These are phyloP conservation scores for Penicillium bovifimosum DNA, from an alignment of 495 filamentous ascomycete genomes.

Conservation along the genomic window DNA sequence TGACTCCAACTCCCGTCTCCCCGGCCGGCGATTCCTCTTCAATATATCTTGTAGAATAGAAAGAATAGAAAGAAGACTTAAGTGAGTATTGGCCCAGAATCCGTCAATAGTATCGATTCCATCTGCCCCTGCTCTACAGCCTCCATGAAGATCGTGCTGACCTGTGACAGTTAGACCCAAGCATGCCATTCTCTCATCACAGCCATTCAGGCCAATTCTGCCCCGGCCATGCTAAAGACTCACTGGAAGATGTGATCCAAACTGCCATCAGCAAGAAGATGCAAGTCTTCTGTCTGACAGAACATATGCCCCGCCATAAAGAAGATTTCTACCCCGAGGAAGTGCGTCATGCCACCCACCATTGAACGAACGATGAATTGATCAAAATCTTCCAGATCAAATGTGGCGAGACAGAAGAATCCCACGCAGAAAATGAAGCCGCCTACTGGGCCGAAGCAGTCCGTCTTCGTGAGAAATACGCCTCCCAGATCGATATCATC, in stretches of 20 bases:
- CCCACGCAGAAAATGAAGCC: slow-evolving; percentile 53
- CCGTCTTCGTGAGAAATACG: slow-evolving; percentile 66
- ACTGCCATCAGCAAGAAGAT: slow-evolving; percentile 74
- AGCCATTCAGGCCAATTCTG: slow-evolving; percentile 98
- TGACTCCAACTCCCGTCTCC: background rate
- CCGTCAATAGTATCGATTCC: background rate
- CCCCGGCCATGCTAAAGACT: slow-evolving; percentile 75
- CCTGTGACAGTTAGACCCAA: slow-evolving; percentile 1
- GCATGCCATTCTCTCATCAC: slow-evolving; percentile 97
- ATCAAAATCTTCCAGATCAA: slow-evolving; percentile 30
- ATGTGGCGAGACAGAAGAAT: slow-evolving; percentile 31
- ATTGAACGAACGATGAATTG: background rate
- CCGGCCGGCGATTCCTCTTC: background rate
- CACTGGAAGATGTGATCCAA: slow-evolving; percentile 76
- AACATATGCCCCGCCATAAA: slow-evolving; percentile 82
- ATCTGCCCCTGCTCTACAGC: background rate
- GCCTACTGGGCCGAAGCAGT: slow-evolving; percentile 66
- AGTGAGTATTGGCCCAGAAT: background rate
- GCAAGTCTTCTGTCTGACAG: slow-evolving; percentile 81
- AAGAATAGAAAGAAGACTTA: background rate
- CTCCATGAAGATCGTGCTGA: slow-evolving; percentile 1
- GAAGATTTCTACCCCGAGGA: slow-evolving; percentile 92
- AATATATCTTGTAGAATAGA: background rate
- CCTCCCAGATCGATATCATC: slow-evolving; percentile 65
- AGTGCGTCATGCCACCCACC: slow-evolving; percentile 39